Evolutionary conservation across 768 basidiomycete genomes (phyloP).

Genomic region (Pilatotrama ljubarskyi): DNA sequence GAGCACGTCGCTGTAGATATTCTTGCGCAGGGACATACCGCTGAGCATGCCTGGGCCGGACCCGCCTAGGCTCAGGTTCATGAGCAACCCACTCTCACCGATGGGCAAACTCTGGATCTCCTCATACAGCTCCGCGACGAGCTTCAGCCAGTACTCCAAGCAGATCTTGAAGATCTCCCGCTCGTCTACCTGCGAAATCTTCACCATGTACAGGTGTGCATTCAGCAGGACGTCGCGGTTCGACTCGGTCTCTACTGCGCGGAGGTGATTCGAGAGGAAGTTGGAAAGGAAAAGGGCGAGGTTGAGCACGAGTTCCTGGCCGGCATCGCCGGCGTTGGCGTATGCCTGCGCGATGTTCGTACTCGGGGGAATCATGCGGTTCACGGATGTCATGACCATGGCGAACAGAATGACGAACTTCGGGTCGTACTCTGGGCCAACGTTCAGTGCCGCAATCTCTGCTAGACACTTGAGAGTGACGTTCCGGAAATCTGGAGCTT

Average conservation of each 20-base stretch:
- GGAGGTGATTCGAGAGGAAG: constrained; percentile 91
- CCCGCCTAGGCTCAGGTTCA: constrained; percentile 85
- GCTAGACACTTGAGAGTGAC: constrained; percentile 95
- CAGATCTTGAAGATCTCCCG: constrained; percentile 99
- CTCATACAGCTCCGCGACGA: constrained; percentile 95
- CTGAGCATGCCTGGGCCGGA: constrained; percentile 66
- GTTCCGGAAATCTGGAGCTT: constrained; percentile 95
- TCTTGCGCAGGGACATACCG: constrained; percentile 83
- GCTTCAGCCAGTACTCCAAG: constrained; percentile 94
- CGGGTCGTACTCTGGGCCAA: constrained; percentile 94
- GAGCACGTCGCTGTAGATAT: constrained; percentile 93
- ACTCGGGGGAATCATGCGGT: constrained; percentile 94
- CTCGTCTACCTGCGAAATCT: constrained; percentile 97
- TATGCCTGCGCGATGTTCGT: constrained; percentile 96
- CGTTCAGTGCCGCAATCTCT: constrained; percentile 92
- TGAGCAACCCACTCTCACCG: constrained; percentile 81
- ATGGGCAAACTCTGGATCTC: constrained; percentile 93
- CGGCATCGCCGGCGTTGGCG: constrained; percentile 82
- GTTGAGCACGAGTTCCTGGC: constrained; percentile 96
- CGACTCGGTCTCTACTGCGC: constrained; percentile 87
- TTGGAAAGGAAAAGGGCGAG: constrained; percentile 97
- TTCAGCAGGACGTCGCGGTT: constrained; percentile 94
- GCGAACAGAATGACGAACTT: constrained; percentile 98
- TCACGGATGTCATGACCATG: constrained; percentile 97
- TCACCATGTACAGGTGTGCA: constrained; percentile 97